A percentile compares a stretch with the other conserved stretches of the same genome.
These are phyloP conservation scores for Hordeum pubiflorum DNA, from an alignment of 202 grass and related monocot species.

Conservation along the genomic window DNA sequence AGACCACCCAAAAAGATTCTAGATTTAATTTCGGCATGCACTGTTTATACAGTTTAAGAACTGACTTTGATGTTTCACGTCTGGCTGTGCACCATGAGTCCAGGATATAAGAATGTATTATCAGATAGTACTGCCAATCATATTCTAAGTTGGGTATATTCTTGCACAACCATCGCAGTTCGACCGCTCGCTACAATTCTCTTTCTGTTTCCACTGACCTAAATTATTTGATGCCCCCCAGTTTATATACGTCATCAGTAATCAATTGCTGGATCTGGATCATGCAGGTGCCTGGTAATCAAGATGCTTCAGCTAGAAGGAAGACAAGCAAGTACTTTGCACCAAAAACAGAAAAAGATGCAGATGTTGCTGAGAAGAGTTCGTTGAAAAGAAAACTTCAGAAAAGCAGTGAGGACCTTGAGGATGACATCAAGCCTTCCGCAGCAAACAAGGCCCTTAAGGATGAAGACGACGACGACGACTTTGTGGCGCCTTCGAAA, in stretches of 20 bases:
- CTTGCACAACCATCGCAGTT: neutral
- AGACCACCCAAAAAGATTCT: neutral
- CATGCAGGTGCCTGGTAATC: conserved; percentile 29
- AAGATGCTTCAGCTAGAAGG: conserved; percentile 65
- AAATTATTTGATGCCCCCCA: neutral
- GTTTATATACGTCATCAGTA: conserved; percentile 11
- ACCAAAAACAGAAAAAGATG: conserved; percentile 40
- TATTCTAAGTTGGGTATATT: neutral
- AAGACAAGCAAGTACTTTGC: conserved; percentile 88
- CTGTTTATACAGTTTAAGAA: neutral
- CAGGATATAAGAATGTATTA: neutral
- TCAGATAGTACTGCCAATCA: neutral
- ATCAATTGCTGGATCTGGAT: neutral
- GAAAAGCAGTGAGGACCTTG: conserved; percentile 32
- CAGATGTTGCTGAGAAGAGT: conserved; percentile 30
- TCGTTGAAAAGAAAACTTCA: conserved; percentile 53
- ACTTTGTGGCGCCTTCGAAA: conserved; percentile 51
- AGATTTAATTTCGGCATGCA: neutral
- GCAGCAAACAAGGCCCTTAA: conserved; percentile 44
- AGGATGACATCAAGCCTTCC: conserved; percentile 49
- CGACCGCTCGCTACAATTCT: neutral
- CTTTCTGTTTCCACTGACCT: neutral
- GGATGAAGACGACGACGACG: conserved; percentile 43
- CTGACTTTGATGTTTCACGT: neutral
- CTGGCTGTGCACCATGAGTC: neutral